Evolutionary conservation across 2,329 filamentous ascomycete species (phyloP), one percentile per base, ranked within the genome.

Genomic region (Colletotrichum cordylinicola): DNA sequence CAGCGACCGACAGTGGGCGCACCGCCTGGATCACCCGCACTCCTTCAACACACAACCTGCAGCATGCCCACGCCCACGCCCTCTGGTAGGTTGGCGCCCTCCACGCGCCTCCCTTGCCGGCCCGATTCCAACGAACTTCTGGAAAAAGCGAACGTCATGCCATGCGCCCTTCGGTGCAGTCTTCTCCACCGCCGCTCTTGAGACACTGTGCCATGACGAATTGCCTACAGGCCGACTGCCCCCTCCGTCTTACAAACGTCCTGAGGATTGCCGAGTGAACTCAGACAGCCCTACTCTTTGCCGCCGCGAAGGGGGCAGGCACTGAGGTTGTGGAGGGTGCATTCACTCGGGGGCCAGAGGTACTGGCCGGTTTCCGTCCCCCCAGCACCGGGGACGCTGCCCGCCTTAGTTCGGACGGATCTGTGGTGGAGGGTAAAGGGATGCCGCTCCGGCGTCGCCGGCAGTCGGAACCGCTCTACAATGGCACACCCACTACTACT

Each of bases 91-190:
- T 43, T 48, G 66, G 61, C 66, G 39, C n/a, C 69, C 71, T 75
- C 66, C 66, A 70, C 65, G 33, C 70, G 65, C 62, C 60, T 75
- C 60, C 60, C 60, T 75, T 71, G 31, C 71, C 74, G 74, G 74
- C 60, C 74, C 74, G 71, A 76, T 67, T 76, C 66, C 66, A 35
- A 67, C 60, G 66, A 76, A 71, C 67, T 74, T 76, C 74, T 74
- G 74, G 72, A 70, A 75, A 48, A 71, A 61, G 67, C 33, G 35
- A 55, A 75, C 71, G 72, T 74, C 74, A 75, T 76, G 60, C 52
- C 39, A 72, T 75, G 72, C 66, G 71, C 55, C 48, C 39, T 35
- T 76, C 65, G 64, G 70, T 65, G 64, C 58, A 58, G 29, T 37
- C 37, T 61, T 67, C 58, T 39, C 71, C 72, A 58, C 72, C 58